phyloP scores from a whole-genome alignment of 164 flowering plant genomes.

The Stephania cephalantha region DNA sequence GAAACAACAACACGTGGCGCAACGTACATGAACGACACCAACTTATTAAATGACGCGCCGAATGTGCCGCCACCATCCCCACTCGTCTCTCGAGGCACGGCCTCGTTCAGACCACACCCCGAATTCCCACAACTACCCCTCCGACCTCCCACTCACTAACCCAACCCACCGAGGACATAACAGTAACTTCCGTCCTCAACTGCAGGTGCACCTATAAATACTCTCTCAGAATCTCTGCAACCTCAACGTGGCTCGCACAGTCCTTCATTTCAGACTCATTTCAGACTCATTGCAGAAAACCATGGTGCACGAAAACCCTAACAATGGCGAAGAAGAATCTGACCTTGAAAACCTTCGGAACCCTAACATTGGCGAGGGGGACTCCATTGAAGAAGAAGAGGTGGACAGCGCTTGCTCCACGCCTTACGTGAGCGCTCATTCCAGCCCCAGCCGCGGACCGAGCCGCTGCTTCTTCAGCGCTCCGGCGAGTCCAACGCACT shows the following conservation, averaged over 20 bases:
- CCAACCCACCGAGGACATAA: too few species aligned
- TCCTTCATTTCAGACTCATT: background rate
- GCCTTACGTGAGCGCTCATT: constrained; percentile 65
- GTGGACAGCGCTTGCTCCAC: constrained; percentile 61
- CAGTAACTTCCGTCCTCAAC: too few species aligned
- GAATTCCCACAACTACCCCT: background rate
- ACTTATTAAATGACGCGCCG: background rate
- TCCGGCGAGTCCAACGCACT: constrained; percentile 68
- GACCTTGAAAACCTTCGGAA: constrained; percentile 11
- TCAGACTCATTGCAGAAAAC: background rate
- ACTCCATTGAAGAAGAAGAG: constrained; percentile 15
- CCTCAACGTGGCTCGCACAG: background rate
- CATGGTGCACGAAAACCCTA: background rate
- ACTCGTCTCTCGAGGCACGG: background rate
- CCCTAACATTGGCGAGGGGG: constrained; percentile 19
- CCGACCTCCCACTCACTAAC: background rate
- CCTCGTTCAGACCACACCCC: background rate
- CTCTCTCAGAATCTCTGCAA: background rate
- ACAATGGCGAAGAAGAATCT: background rate
- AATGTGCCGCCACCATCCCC: background rate
- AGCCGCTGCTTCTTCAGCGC: constrained; percentile 52
- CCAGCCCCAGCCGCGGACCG: constrained; percentile 45
- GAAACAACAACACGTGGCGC: background rate
- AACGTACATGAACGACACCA: background rate
- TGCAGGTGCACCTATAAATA: background rate